phyloP scores from a whole-genome alignment of 352 stramenopile genomes.

The Globisporangium cystogenes region DNA sequence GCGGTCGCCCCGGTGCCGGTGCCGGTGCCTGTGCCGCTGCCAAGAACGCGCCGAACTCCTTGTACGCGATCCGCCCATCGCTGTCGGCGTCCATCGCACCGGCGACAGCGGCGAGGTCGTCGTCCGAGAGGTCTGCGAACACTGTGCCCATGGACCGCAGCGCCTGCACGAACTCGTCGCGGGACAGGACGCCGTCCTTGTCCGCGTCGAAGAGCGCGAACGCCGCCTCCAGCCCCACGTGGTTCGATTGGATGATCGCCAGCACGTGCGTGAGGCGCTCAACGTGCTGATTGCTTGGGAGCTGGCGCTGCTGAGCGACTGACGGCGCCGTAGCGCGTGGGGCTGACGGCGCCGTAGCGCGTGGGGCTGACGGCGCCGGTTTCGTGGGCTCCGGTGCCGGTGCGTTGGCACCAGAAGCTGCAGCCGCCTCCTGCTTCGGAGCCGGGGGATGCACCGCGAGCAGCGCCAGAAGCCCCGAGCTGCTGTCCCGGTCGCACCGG shows the following conservation, averaged over 20 bases:
- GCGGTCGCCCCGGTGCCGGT: neutral
- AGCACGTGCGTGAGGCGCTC: slow-evolving; percentile 37
- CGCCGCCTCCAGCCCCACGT: slow-evolving; percentile 23
- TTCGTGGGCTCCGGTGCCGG: neutral
- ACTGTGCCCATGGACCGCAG: slow-evolving; percentile 38
- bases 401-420: neutral
- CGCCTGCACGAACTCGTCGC: slow-evolving; percentile 38
- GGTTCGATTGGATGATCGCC: slow-evolving; percentile 20
- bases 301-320: neutral
- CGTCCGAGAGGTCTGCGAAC: slow-evolving; percentile 36
- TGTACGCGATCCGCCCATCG: slow-evolving; percentile 39
- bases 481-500: slow-evolving; percentile 40
- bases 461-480: slow-evolving; percentile 41
- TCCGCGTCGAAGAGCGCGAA: slow-evolving; percentile 43
- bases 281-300: slow-evolving; percentile 11
- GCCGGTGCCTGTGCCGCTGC: neutral
- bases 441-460: slow-evolving; percentile 33
- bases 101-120: slow-evolving; percentile 26
- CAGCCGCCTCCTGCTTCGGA: neutral
- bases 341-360: neutral
- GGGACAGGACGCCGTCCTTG: slow-evolving; percentile 36
- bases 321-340: too few relatives aligned
- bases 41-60: slow-evolving; percentile 38
- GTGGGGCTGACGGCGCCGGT: neutral
- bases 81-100: slow-evolving; percentile 36